Base-by-base conservation (phyloP, 257 asterid genomes). In the Capsicum pubescens region DNA sequence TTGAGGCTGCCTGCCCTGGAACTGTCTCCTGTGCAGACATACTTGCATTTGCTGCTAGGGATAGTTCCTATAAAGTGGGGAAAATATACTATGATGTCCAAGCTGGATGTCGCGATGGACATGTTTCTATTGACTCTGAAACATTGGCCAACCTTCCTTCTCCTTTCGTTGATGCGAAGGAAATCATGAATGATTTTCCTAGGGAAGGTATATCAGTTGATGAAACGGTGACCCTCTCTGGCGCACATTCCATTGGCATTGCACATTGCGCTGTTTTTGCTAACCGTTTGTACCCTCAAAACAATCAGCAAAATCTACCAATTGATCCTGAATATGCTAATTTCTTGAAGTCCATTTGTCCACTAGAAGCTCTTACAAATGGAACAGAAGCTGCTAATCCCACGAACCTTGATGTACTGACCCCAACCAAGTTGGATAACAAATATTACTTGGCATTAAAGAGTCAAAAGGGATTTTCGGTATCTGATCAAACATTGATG, bases 191-290 rank as follows among this genome's bases (percentile, higher is more conserved):
- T 39, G 82, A 44, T 9, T 86, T 86, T 57, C 61, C 86, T 0
- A 56, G 19, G 0, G 82, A 86, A 86, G 81, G 85, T 8, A 17
- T 86, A 66, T 86, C 86, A 7, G 32, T 67, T 44, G 17, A 76
- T 21, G 85, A 82, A 86, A 86, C 82, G 88, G 88, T 82, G 56
- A 86, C 86, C 3, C 76, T 86, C 0, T 76, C 88, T 7, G 88
- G 88, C 0, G 83, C 86, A 0, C 88, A 86, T 67, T 82, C 88
- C 0, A 76, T 85, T 19, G 88, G 88, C 0, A 55, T n/a, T 13
- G 80, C 85, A 10, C 88, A 86, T 11, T 86, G 88, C 39, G 80
- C 81, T 11, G 74, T 54, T 6, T 86, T 86, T 21, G 57, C 79
- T 8, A 55, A 10, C 7, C 72, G 88, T 5, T 12, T 86, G 21